Evolutionary conservation across 2,329 filamentous ascomycete species (phyloP).

Genomic region (Colletotrichum brevisporum): DNA sequence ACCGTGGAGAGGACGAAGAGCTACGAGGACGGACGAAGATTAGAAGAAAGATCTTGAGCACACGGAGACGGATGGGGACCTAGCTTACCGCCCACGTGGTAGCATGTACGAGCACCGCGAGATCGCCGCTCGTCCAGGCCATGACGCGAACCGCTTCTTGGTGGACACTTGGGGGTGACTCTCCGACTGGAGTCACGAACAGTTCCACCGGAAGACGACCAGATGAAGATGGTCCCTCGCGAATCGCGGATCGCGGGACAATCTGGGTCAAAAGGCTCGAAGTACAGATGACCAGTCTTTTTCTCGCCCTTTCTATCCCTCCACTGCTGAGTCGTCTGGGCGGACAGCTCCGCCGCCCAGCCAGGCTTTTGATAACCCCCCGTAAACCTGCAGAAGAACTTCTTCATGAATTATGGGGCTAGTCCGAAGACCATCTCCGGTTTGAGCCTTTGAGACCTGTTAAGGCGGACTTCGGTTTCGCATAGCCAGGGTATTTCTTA

Average conservation of each 20-base stretch:
- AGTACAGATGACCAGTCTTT: background rate
- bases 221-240: conserved; percentile 1
- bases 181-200: background rate
- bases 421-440: background rate
- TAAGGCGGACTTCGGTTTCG: background rate
- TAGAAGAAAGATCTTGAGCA: background rate
- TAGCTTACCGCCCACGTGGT: conserved; percentile 14
- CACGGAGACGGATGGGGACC: background rate
- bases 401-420: background rate
- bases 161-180: background rate
- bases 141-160: background rate
- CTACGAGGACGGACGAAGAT: background rate
- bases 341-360: too few relatives aligned
- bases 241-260: background rate
- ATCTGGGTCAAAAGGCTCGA: background rate
- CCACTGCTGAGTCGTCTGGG: too few relatives aligned
- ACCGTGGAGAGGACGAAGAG: background rate
- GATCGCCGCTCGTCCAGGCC: conserved; percentile 6
- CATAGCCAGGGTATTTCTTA: background rate
- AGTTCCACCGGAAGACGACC: background rate
- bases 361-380: background rate
- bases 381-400: too few relatives aligned
- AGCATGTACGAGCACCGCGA: conserved; percentile 1
- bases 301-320: too few relatives aligned
- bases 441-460: background rate